Conservation (phyloP, 768 basidiomycete species). For the Pholiota conissans region DNA sequence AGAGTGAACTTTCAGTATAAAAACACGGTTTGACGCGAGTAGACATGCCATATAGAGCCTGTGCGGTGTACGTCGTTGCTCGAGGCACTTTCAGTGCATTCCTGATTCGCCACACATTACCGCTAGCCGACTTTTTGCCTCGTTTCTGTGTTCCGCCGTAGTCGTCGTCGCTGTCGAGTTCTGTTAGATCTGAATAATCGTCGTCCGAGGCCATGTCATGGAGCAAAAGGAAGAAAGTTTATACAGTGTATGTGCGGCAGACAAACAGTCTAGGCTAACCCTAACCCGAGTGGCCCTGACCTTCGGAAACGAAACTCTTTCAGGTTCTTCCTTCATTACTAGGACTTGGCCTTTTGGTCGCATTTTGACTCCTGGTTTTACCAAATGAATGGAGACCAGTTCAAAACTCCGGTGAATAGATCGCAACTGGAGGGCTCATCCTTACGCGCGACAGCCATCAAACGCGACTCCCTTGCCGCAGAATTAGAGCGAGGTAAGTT, state of each 20-base stretch:
- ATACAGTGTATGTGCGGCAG: no score
- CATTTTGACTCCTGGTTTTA: no score
- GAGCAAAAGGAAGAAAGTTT: neutral
- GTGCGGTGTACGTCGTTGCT: conserved; percentile 64
- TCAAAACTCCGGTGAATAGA: conserved; percentile 24
- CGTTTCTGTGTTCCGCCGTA: conserved; percentile 22
- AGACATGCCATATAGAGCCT: conserved; percentile 54
- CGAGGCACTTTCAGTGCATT: conserved; percentile 56
- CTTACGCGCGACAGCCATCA: conserved; percentile 38
- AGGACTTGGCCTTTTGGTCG: no score
- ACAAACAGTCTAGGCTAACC: no score
- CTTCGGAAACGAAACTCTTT: no score
- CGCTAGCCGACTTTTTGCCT: neutral
- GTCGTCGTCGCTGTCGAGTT: conserved; percentile 28
- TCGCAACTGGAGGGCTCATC: conserved; percentile 10
- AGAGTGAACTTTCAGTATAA: neutral
- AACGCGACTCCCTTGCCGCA: conserved; percentile 66
- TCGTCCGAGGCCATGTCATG: conserved; percentile 21
- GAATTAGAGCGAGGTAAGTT: conserved; percentile 63
- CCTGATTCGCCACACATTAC: conserved; percentile 27
- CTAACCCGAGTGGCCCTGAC: no score
- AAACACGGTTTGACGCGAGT: conserved; percentile 20
- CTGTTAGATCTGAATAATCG: conserved; percentile 35
- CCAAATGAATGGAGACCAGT: conserved; percentile 20
- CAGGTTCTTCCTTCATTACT: no score